These are phyloP conservation scores for Clathrus columnatus DNA, from an alignment of 768 basidiomycete species.

Conservation along the genomic window DNA sequence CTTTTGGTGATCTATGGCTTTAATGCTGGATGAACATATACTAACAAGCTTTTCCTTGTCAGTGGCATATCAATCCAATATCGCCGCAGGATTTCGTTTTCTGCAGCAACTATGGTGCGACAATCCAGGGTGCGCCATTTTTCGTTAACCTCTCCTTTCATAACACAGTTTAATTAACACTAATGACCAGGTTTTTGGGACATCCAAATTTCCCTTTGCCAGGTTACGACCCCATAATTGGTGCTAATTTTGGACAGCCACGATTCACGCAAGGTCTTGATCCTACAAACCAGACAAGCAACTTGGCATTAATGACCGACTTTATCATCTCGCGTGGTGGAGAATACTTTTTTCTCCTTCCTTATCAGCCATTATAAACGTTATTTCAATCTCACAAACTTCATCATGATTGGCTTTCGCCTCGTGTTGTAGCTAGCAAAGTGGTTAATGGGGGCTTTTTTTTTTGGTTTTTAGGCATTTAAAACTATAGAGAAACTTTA, in stretches of 20 bases:
- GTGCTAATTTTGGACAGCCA: constrained; percentile 14
- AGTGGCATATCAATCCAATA: constrained; percentile 25
- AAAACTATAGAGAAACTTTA: no score
- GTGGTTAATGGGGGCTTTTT: no score
- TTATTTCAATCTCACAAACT: no score
- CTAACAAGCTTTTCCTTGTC: constrained; percentile 17
- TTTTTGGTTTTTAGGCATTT: no score
- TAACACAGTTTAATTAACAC: constrained; percentile 7
- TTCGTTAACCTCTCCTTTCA: constrained; percentile 16
- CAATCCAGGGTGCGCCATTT: constrained; percentile 20
- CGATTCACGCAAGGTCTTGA: constrained; percentile 4
- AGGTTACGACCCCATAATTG: constrained; percentile 42
- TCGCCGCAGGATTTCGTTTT: constrained; percentile 26
- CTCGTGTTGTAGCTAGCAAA: no score
- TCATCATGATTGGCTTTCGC: no score
- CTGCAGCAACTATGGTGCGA: constrained; percentile 24
- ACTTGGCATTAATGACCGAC: constrained; percentile 14
- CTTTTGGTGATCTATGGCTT: constrained; percentile 25
- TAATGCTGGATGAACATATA: neutral
- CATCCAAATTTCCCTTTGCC: constrained; percentile 11
- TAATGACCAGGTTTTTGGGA: neutral
- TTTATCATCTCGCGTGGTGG: constrained; percentile 40
- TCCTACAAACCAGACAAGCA: neutral
- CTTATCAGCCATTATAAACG: constrained; percentile 30
- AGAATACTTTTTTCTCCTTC: constrained; percentile 47